Base-by-base conservation (phyloP, 2,329 filamentous ascomycete genomes). In the Ascochyta fabae region DNA sequence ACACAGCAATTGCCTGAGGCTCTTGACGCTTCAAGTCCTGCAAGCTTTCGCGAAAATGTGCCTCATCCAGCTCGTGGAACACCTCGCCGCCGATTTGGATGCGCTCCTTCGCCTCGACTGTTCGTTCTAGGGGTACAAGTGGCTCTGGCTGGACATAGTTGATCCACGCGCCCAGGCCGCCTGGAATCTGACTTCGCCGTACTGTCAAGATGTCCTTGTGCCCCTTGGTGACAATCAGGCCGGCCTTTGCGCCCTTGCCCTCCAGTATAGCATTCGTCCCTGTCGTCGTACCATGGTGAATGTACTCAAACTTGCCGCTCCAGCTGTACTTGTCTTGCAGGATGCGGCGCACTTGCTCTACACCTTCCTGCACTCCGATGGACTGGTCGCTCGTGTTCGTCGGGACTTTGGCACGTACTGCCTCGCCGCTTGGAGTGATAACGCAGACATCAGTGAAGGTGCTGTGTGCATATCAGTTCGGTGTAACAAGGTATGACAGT, bases 211-310 rank as follows among this genome's bases (percentile, higher is more conserved):
- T 76, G 60, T 82, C 80, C 58, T 81, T 81, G 67, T 82, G 80
- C 4, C 80, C 80, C 2, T 76, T 73, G 1, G 80, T 82, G 10
- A 82, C 78, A 27, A 83, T 69, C 1, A 82, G 69, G 1, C 75
- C 80, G 1, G 79, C 75, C 27, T 76, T 77, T n/a, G 77, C 79
- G 24, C 80, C 80, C 56, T 82, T 81, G 22, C 77, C 78, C 60
- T 83, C 80, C 2, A 82, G 71, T 19, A 82, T 78, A 4, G 80
- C 80, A 60, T 82, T 82, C 1, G 80, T 83, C 2, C 76, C 80
- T 10, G 78, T 78, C 2, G 80, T 82, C 0, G 79, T 82, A 8
- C 80, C 80, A 62, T 82, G 80, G 46, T 82, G 80, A 44, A 82
- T 79, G 60, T 78, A 80, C 22, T 78, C 73, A 57, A 82, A 81